Evolutionary conservation across 1,284 basidiomycete genomes (phyloP).

Genomic region (Ceratobasidium sp.): DNA sequence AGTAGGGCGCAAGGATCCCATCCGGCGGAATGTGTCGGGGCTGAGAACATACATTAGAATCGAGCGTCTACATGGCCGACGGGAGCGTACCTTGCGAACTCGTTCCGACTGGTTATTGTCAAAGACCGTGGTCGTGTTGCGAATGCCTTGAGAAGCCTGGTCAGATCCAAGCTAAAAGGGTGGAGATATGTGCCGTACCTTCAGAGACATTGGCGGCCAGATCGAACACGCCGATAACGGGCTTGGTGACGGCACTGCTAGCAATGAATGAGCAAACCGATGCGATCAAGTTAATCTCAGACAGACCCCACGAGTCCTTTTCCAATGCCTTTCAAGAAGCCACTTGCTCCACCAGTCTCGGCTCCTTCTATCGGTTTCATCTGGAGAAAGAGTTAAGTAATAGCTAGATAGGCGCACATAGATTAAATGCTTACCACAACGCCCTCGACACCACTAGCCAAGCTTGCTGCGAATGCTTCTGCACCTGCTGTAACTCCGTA

Average conservation of each 20-base stretch:
- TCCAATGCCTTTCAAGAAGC: slow-evolving; percentile 98
- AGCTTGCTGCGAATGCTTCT: slow-evolving; percentile 90
- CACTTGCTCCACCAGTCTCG: slow-evolving; percentile 90
- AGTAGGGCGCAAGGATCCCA: slow-evolving; percentile 86
- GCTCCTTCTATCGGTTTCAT: slow-evolving; percentile 97
- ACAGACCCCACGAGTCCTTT: slow-evolving; percentile 92
- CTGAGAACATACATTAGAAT: slow-evolving; percentile 48
- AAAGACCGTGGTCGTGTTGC: slow-evolving; percentile 98
- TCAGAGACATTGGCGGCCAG: slow-evolving; percentile 95
- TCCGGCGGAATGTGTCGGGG: slow-evolving; percentile 88
- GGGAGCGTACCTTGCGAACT: slow-evolving; percentile 64
- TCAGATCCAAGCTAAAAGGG: slow-evolving; percentile 16
- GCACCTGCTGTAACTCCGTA: slow-evolving; percentile 95
- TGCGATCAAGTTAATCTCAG: slow-evolving; percentile 33
- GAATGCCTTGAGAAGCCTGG: slow-evolving; percentile 65
- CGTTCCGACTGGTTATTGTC: slow-evolving; percentile 92
- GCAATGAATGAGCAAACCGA: slow-evolving; percentile 42
- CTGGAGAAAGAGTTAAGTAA: slow-evolving; percentile 50
- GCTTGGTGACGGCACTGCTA: slow-evolving; percentile 88
- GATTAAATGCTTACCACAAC: slow-evolving; percentile 70
- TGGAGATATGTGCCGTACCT: slow-evolving; percentile 56
- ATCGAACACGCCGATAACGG: slow-evolving; percentile 96
- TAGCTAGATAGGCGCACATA: slow-evolving; percentile 20
- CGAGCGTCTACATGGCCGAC: slow-evolving; percentile 6
- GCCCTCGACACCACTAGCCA: slow-evolving; percentile 96